Evolutionary conservation across 306 rosid genomes (phyloP).

Genomic region (Malus domestica): DNA sequence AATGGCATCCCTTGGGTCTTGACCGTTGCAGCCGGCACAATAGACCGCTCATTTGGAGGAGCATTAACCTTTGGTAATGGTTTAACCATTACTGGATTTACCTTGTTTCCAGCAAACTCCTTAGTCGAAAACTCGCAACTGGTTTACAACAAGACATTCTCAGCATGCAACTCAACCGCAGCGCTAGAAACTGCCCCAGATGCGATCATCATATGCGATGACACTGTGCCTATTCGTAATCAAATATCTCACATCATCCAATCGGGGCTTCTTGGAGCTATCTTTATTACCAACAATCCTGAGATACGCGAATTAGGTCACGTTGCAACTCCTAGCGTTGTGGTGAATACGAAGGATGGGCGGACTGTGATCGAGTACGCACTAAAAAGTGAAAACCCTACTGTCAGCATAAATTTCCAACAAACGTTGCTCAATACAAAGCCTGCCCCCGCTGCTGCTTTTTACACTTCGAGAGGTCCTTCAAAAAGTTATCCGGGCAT

Average conservation of each 20-base stretch:
- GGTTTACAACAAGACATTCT: slow-evolving; percentile 11
- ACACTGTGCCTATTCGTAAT: background rate
- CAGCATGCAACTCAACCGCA: slow-evolving; percentile 14
- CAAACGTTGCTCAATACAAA: slow-evolving; percentile 26
- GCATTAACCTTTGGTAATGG: slow-evolving; percentile 20
- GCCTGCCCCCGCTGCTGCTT: slow-evolving; percentile 44
- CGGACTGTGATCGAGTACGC: slow-evolving; percentile 20
- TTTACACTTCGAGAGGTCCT: slow-evolving; percentile 47
- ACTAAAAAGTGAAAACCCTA: background rate
- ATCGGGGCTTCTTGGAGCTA: slow-evolving; percentile 12
- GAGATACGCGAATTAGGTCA: background rate
- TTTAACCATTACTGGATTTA: slow-evolving; percentile 9
- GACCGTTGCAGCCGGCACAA: slow-evolving; percentile 23
- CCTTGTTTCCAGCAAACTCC: slow-evolving; percentile 19
- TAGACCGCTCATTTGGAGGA: slow-evolving; percentile 20
- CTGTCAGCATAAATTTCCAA: slow-evolving; percentile 30
- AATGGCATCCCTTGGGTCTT: slow-evolving; percentile 25
- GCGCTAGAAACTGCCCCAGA: background rate
- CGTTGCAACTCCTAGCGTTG: slow-evolving; percentile 25
- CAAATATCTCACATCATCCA: background rate
- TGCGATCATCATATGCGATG: slow-evolving; percentile 13
- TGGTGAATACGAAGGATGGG: slow-evolving; percentile 29
- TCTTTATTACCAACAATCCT: slow-evolving; percentile 5
- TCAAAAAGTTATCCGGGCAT: slow-evolving; percentile 21
- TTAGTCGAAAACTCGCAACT: background rate